phyloP scores from a whole-genome alignment of 805 yeast species.

The Wickerhamomyces bovis region DNA sequence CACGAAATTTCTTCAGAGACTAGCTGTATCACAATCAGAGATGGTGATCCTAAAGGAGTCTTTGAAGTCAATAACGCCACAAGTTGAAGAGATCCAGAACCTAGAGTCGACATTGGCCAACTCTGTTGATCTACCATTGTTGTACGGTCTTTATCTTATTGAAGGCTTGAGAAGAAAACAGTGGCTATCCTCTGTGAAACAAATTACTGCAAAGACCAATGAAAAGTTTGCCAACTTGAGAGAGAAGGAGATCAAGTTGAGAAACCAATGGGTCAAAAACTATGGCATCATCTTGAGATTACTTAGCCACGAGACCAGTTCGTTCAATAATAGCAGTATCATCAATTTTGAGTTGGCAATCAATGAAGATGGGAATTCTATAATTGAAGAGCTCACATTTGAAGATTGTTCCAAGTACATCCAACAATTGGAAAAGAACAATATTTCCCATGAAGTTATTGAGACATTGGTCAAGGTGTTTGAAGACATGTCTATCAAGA shows the following conservation, averaged over 20 bases:
- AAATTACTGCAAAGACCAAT: constrained; percentile 32
- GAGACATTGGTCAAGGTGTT: constrained; percentile 33
- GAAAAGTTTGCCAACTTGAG: constrained; percentile 54
- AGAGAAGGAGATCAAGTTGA: constrained; percentile 48
- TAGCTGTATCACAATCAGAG: constrained; percentile 16
- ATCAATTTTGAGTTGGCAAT: constrained; percentile 15
- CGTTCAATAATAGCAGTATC: constrained; percentile 17
- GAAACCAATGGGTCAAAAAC: constrained; percentile 58
- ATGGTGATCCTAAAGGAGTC: constrained; percentile 19
- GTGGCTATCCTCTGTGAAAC: constrained; percentile 38
- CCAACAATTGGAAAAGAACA: constrained; percentile 24
- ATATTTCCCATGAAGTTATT: constrained; percentile 29
- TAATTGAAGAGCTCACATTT: constrained; percentile 4
- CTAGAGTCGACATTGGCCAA: constrained; percentile 22
- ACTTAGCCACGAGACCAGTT: constrained; percentile 19
- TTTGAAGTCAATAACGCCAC: constrained; percentile 11
- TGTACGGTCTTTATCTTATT: constrained; percentile 63
- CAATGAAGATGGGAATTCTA: constrained; percentile 6
- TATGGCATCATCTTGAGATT: constrained; percentile 45
- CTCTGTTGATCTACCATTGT: constrained; percentile 61
- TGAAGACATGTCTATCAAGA: constrained; percentile 27
- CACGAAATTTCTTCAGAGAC: constrained; percentile 10
- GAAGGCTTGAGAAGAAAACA: constrained; percentile 54
- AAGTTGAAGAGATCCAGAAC: constrained; percentile 23
- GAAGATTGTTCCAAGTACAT: constrained; percentile 34